A percentile compares a stretch with the other conserved stretches of the same genome.
phyloP scores from a whole-genome alignment of 805 yeast species.

The Blastobotrys peoriensis region DNA sequence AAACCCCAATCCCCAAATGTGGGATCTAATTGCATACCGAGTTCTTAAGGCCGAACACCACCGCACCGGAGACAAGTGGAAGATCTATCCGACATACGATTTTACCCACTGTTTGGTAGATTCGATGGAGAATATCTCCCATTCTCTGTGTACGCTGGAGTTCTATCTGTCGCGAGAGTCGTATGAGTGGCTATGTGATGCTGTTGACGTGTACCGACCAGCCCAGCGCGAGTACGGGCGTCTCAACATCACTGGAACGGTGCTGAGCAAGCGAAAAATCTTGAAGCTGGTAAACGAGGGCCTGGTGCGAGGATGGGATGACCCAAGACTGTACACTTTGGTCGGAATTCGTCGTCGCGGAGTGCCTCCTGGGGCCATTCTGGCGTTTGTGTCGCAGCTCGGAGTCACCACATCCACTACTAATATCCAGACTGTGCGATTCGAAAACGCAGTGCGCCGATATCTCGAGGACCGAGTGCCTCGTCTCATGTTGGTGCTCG shows the following conservation, averaged over 20 bases:
- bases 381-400: constrained; percentile 85
- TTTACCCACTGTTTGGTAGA: constrained; percentile 99
- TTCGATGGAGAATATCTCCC: constrained; percentile 93
- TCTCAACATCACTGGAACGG: constrained; percentile 88
- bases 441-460: constrained; percentile 82
- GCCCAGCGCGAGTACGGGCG: constrained; percentile 99
- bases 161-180: constrained; percentile 87
- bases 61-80: constrained; percentile 96
- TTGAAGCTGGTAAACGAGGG: constrained; percentile 81
- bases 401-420: constrained; percentile 96
- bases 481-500: constrained; percentile 85
- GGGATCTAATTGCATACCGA: constrained; percentile 98
- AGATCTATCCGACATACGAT: constrained; percentile 96
- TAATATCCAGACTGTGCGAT: constrained; percentile 82
- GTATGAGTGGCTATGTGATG: constrained; percentile 98
- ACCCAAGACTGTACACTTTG: constrained; percentile 90
- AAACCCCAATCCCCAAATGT: constrained; percentile 97
- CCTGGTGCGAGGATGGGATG: constrained; percentile 95
- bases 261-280: constrained; percentile 91
- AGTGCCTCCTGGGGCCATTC: constrained; percentile 96
- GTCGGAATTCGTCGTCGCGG: constrained; percentile 96
- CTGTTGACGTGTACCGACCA: constrained; percentile 90
- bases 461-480: constrained; percentile 90
- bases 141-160: constrained; percentile 94
- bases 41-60: constrained; percentile 89